A percentile compares a stretch with the other conserved stretches of the same genome.
phyloP scores from a whole-genome alignment of 148 eudicot genomes.

The Silene conica region DNA sequence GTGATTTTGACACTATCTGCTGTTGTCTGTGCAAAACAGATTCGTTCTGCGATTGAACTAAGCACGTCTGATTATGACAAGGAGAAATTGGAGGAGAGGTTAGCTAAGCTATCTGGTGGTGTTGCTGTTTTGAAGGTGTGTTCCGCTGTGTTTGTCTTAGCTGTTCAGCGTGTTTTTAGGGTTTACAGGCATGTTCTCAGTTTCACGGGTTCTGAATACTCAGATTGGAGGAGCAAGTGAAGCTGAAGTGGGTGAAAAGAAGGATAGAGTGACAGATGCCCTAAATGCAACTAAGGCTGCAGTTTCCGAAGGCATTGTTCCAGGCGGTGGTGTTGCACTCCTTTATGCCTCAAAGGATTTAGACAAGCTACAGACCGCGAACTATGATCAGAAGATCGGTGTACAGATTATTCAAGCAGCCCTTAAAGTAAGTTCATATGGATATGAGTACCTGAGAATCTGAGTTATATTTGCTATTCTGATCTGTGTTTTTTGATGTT shows the following conservation, averaged over 20 bases:
- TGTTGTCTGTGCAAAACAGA: too few relatives aligned
- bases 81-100: conserved; percentile 85
- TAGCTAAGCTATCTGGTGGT: conserved; percentile 93
- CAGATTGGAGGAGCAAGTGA: too few relatives aligned
- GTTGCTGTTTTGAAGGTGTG: conserved; percentile 88
- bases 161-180: background rate
- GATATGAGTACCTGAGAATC: background rate
- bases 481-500: too few relatives aligned
- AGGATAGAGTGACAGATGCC: conserved; percentile 96
- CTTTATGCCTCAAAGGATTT: conserved; percentile 61
- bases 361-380: conserved; percentile 41
- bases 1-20: background rate
- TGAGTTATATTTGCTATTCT: too few relatives aligned
- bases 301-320: conserved; percentile 93
- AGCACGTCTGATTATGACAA: conserved; percentile 84
- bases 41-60: conserved; percentile 56
- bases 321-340: conserved; percentile 73
- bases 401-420: conserved; percentile 71
- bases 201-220: background rate
- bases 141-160: background rate
- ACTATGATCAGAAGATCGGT: conserved; percentile 67
- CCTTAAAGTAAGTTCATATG: conserved; percentile 37
- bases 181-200: too few relatives aligned
- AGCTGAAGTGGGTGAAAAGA: conserved; percentile 96
- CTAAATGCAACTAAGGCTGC: conserved; percentile 96